Evolutionary conservation across 257 asterid species (phyloP).

Genomic region (Nicotiana sylvestris): DNA sequence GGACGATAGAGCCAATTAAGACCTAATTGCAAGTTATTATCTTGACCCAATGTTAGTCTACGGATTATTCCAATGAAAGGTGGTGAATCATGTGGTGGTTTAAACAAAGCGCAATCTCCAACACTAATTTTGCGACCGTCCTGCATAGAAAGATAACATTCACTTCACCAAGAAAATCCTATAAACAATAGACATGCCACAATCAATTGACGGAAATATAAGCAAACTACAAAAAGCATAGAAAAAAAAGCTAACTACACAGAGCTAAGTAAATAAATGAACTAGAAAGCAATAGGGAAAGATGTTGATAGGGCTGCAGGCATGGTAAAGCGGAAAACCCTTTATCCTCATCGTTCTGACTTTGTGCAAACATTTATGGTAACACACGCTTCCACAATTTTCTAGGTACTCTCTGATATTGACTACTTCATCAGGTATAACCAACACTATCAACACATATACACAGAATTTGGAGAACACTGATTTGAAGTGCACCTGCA

Average conservation of each 20-base stretch:
- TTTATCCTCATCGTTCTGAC: neutral
- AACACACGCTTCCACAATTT: neutral
- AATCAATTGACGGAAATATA: neutral
- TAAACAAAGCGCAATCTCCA: slow-evolving; percentile 78
- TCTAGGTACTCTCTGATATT: neutral
- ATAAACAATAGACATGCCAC: neutral
- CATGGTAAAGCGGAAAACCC: neutral
- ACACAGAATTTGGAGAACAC: neutral
- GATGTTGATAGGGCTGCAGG: neutral
- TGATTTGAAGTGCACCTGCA: neutral
- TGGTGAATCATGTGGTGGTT: slow-evolving; percentile 64
- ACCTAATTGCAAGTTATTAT: slow-evolving; percentile 47
- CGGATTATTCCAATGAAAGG: slow-evolving; percentile 73
- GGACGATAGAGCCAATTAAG: slow-evolving; percentile 89
- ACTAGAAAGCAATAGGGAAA: neutral
- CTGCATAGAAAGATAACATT: slow-evolving; percentile 29
- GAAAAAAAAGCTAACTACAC: neutral
- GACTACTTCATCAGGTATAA: neutral
- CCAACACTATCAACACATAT: neutral
- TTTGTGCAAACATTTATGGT: neutral
- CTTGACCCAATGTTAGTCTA: slow-evolving; percentile 37
- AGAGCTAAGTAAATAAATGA: neutral
- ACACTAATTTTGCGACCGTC: slow-evolving; percentile 59
- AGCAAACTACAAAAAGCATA: neutral
- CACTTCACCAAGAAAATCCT: neutral